Percentiles rank a stretch among this genome's conserved stretches.
These are phyloP conservation scores for Clitopilus hobsonii DNA, from an alignment of 768 basidiomycete genomes.

Conservation along the genomic window DNA sequence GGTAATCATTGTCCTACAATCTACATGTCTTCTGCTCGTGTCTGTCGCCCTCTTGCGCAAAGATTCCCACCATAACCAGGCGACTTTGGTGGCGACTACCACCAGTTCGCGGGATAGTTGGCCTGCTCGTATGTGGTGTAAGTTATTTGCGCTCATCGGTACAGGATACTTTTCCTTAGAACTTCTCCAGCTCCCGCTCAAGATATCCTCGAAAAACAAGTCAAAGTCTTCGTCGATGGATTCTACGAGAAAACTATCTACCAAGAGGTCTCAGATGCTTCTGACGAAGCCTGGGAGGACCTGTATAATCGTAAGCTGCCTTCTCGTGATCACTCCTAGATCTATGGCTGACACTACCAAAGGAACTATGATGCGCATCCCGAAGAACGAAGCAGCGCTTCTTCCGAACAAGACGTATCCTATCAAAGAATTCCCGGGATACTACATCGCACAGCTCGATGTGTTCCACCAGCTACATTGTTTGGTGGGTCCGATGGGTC, in stretches of 20 bases:
- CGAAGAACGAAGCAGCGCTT: conserved; percentile 13
- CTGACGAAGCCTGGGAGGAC: conserved; percentile 10
- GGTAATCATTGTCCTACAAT: background rate
- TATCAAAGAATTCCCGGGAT: conserved; percentile 13
- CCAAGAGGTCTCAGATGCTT: conserved; percentile 8
- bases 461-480: conserved; percentile 23
- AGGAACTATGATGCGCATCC: conserved; percentile 14
- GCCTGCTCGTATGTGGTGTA: background rate
- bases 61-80: background rate
- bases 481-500: conserved; percentile 8
- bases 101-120: background rate
- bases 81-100: background rate
- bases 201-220: background rate
- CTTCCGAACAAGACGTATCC: conserved; percentile 19
- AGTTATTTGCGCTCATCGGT: background rate
- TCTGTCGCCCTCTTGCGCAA: background rate
- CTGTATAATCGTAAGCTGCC: conserved; percentile 10
- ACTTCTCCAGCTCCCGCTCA: background rate
- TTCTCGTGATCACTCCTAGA: background rate
- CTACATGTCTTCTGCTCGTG: background rate
- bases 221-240: background rate
- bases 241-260: conserved; percentile 8
- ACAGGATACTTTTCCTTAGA: background rate
- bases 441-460: conserved; percentile 17
- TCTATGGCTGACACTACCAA: background rate